These are phyloP conservation scores for Didymellaceae sp. DNA, from an alignment of 2,329 filamentous ascomycete species.

Conservation along the genomic window DNA sequence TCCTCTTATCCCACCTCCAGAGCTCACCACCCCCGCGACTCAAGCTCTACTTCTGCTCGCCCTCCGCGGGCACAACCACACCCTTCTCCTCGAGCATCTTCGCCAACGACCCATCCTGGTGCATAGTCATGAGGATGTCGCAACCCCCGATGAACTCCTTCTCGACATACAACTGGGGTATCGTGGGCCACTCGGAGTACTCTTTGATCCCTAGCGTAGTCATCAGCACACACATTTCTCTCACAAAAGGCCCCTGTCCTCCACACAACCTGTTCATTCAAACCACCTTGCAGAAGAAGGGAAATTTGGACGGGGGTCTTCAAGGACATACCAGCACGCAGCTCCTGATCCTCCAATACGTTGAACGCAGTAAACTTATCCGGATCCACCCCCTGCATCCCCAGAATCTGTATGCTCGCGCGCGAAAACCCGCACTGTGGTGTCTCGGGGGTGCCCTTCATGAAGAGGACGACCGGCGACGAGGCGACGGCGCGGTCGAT, in stretches of 20 bases:
- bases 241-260: no score
- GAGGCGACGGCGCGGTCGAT: constrained; percentile 91
- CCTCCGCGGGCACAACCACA: constrained; percentile 69
- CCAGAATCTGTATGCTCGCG: constrained; percentile 92
- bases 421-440: constrained; percentile 97
- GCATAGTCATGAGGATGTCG: constrained; percentile 96
- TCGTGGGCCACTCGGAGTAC: constrained; percentile 98
- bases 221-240: constrained; percentile 25
- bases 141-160: constrained; percentile 98
- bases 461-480: constrained; percentile 94
- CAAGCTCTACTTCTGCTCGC: constrained; percentile 26
- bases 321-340: constrained; percentile 71
- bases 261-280: not conserved
- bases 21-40: not conserved
- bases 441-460: constrained; percentile 97
- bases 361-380: constrained; percentile 98
- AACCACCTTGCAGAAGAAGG: no score
- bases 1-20: not conserved
- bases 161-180: constrained; percentile 93
- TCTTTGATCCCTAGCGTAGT: constrained; percentile 83
- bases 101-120: constrained; percentile 91
- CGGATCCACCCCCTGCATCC: constrained; percentile 92
- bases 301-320: no score
- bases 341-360: constrained; percentile 87
- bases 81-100: constrained; percentile 92